Evolutionary conservation across 2,329 filamentous ascomycete species (phyloP).

Genomic region (Curvularia hawaiiensis): DNA sequence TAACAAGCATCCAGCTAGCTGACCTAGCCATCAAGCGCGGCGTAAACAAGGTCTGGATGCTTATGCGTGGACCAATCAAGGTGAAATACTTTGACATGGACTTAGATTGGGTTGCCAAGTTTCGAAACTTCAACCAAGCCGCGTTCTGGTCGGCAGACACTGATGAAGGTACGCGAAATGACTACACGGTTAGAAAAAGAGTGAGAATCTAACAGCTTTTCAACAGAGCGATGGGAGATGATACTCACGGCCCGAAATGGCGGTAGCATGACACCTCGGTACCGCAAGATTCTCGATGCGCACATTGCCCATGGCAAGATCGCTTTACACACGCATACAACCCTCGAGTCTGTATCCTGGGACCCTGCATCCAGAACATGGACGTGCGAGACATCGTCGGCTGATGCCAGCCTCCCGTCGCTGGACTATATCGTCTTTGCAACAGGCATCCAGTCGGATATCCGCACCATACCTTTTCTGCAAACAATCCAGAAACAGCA

Average conservation of each 20-base stretch:
- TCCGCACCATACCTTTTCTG: constrained; percentile 65
- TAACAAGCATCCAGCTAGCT: constrained; percentile 76
- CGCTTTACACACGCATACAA: constrained; percentile 63
- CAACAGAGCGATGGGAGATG: constrained; percentile 66
- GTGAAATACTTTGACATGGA: constrained; percentile 81
- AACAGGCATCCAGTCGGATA: constrained; percentile 71
- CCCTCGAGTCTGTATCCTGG: constrained; percentile 59
- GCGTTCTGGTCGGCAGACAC: constrained; percentile 78
- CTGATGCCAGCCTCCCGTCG: constrained; percentile 56
- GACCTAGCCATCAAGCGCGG: constrained; percentile 69
- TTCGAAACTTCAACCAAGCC: constrained; percentile 76
- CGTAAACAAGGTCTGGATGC: constrained; percentile 69
- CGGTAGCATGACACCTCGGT: constrained; percentile 75
- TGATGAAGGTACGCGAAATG: constrained; percentile 56
- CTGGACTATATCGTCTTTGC: constrained; percentile 77
- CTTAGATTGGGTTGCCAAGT: constrained; percentile 81
- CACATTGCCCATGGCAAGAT: constrained; percentile 61
- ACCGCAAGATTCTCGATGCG: constrained; percentile 68
- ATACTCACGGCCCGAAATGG: constrained; percentile 70
- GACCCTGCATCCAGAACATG: constrained; percentile 51
- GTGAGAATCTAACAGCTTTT: background rate
- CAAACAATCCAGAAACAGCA: constrained; percentile 62
- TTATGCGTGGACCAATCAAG: constrained; percentile 66
- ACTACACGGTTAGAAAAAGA: background rate
- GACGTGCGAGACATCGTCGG: constrained; percentile 33